phyloP scores from a whole-genome alignment of 495 filamentous ascomycete genomes.

The Xylaria castorea region DNA sequence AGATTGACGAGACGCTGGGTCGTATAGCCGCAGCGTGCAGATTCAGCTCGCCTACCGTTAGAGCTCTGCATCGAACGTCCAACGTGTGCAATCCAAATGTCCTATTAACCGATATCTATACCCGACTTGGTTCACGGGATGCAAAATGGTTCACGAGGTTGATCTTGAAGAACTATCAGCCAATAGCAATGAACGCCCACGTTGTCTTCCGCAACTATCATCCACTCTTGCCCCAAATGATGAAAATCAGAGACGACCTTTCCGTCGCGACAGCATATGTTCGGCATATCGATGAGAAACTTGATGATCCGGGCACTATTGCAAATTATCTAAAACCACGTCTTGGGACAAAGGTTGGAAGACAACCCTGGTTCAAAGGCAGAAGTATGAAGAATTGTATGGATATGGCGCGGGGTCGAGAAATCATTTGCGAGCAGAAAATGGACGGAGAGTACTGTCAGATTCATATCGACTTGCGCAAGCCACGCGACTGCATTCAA shows the following conservation, averaged over 20 bases:
- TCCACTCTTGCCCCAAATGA: slow-evolving; percentile 64
- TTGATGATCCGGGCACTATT: slow-evolving; percentile 35
- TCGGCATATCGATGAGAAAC: slow-evolving; percentile 31
- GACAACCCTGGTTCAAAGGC: slow-evolving; percentile 74
- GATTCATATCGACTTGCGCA: slow-evolving; percentile 77
- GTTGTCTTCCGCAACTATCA: slow-evolving; percentile 60
- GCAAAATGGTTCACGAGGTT: slow-evolving; percentile 90
- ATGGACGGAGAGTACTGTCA: slow-evolving; percentile 91
- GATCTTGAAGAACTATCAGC: slow-evolving; percentile 76
- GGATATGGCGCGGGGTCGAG: slow-evolving; percentile 60
- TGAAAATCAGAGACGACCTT: slow-evolving; percentile 69
- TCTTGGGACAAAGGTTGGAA: slow-evolving; percentile 76
- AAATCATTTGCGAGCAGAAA: slow-evolving; percentile 80
- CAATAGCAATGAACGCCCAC: slow-evolving; percentile 58
- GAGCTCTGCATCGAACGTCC: slow-evolving; percentile 44
- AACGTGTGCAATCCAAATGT: slow-evolving; percentile 51
- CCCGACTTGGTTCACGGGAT: slow-evolving; percentile 68
- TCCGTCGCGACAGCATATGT: slow-evolving; percentile 44
- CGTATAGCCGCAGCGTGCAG: slow-evolving; percentile 68
- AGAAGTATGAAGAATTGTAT: slow-evolving; percentile 78
- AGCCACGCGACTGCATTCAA: slow-evolving; percentile 61
- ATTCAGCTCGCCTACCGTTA: slow-evolving; percentile 72
- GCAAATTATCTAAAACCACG: slow-evolving; percentile 58
- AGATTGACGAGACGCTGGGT: slow-evolving; percentile 72
- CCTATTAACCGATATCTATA: slow-evolving; percentile 62